phyloP scores from a whole-genome alignment of 768 basidiomycete species.

The Tulasnella sp. region DNA sequence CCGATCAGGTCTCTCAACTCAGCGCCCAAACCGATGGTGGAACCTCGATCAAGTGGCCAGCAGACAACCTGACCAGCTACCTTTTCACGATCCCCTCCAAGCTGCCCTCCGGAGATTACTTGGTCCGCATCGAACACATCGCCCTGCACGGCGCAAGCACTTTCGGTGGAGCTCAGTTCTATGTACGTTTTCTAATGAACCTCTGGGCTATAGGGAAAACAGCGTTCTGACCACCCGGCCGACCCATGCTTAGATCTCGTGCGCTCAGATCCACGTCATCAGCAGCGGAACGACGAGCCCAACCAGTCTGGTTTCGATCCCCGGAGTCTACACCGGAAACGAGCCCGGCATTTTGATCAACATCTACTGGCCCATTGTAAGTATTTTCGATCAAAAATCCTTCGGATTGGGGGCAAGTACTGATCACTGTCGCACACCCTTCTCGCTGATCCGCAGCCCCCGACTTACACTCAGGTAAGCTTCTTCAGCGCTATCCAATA shows the following conservation, averaged over 20 bases:
- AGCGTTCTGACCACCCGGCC: too few species aligned
- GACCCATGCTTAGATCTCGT: neutral
- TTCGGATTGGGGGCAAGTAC: neutral
- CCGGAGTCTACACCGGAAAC: slow-evolving; percentile 16
- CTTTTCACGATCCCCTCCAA: slow-evolving; percentile 11
- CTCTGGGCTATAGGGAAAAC: too few species aligned
- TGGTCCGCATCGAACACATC: slow-evolving; percentile 32
- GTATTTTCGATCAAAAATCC: neutral
- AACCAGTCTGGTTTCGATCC: neutral
- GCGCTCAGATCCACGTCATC: slow-evolving; percentile 8
- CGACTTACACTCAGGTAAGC: neutral
- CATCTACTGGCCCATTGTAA: slow-evolving; percentile 10
- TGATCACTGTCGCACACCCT: neutral
- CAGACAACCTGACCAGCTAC: neutral
- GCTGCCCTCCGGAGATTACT: slow-evolving; percentile 5
- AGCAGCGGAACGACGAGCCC: neutral
- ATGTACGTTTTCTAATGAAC: neutral
- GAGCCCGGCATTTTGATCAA: slow-evolving; percentile 9
- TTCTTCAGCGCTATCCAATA: neutral
- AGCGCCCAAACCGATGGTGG: slow-evolving; percentile 23
- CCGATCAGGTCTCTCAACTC: slow-evolving; percentile 4
- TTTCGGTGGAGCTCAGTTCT: slow-evolving; percentile 19
- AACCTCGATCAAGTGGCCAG: neutral
- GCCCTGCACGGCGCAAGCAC: slow-evolving; percentile 18
- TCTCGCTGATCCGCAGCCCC: neutral